Conservation (phyloP, 2,329 filamentous ascomycete genomes). For the Penicillium expansum region DNA sequence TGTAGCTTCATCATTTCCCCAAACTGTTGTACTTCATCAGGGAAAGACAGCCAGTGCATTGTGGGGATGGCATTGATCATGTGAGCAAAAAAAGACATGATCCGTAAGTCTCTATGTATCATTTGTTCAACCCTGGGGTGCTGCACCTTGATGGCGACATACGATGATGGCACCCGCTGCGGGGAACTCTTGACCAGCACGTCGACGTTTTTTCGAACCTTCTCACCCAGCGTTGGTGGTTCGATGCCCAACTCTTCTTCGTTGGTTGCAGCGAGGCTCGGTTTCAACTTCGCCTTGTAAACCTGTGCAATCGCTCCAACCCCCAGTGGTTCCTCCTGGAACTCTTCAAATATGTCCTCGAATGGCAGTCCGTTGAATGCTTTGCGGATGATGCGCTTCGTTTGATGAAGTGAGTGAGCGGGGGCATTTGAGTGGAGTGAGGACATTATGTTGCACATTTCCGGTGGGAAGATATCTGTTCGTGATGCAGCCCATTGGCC, state of each 20-base stretch:
- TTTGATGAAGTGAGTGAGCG: slow-evolving; percentile 78
- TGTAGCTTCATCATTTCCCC: slow-evolving; percentile 99
- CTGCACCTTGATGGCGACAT: slow-evolving; percentile 93
- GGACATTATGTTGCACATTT: slow-evolving; percentile 92
- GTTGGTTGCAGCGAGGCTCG: slow-evolving; percentile 66
- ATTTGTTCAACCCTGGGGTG: slow-evolving; percentile 88
- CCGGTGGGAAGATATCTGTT: slow-evolving; percentile 90
- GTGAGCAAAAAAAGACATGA: slow-evolving; percentile 89
- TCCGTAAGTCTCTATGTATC: slow-evolving; percentile 84
- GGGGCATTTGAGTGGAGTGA: slow-evolving; percentile 92
- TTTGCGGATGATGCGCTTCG: slow-evolving; percentile 72
- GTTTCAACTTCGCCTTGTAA: slow-evolving; percentile 89
- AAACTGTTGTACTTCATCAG: slow-evolving; percentile 90
- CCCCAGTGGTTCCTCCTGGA: slow-evolving; percentile 81
- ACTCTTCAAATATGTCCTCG: slow-evolving; percentile 93
- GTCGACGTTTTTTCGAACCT: slow-evolving; percentile 78
- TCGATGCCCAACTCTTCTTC: slow-evolving; percentile 54
- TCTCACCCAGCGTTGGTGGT: slow-evolving; percentile 60
- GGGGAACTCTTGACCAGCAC: slow-evolving; percentile 83
- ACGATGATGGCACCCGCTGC: slow-evolving; percentile 78
- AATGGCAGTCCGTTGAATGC: slow-evolving; percentile 80
- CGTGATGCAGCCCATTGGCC: slow-evolving; percentile 98
- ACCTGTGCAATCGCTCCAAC: slow-evolving; percentile 97
- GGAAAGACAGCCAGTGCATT: slow-evolving; percentile 94
- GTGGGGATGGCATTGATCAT: slow-evolving; percentile 84